Evolutionary conservation across 257 asterid genomes (phyloP), one percentile per base, ranked within the genome.

Genomic region (Forsythia suspensa): DNA sequence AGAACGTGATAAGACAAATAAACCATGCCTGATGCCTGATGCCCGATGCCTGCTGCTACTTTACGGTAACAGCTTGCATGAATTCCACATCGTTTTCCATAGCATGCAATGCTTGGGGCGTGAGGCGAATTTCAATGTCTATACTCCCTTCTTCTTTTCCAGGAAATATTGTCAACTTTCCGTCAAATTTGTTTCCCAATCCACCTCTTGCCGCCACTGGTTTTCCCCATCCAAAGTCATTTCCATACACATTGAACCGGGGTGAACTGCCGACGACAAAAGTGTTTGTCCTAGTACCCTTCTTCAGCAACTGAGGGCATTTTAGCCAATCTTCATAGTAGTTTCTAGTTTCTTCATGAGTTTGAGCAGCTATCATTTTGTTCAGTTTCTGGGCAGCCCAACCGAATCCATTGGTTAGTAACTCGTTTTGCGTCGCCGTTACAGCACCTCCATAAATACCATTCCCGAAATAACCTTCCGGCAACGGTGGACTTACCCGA

Each of bases 181-280:
- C 97, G 5, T 89, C 88, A 9, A 36, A 67, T 40, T 87, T 85
- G 52, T 80, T 87, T 10, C 16, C 88, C 2, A 18, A 65, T 0
- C 94, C 97, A 42, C 86, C 82, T 61, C 96, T 76, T 63, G 85
- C 89, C 0, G 89, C 90, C 0, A 89, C 9, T 0, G 94, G 90
- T 72, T 80, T 87, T 0, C 97, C 97, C 86, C 92, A 86, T 15
- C 96, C 94, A 20, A 90, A 90, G 37, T 90, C 92, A 15, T 57
- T 80, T 0, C 86, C 91, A 13, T 89, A 89, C 80, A 92, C 89
- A 59, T 87, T 46, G 80, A 84, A 84, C 69, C 92, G 74, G 0
- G 90, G 89, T 8, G 93, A 90, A 43, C 92, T 84, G n/a, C 83
- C 67, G 5, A 87, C 36, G 12, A 74, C 11, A 7, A 84, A 75